These are phyloP conservation scores for Corallochytrium limacisporum DNA, from an alignment of 78 protist species.

Conservation along the genomic window DNA sequence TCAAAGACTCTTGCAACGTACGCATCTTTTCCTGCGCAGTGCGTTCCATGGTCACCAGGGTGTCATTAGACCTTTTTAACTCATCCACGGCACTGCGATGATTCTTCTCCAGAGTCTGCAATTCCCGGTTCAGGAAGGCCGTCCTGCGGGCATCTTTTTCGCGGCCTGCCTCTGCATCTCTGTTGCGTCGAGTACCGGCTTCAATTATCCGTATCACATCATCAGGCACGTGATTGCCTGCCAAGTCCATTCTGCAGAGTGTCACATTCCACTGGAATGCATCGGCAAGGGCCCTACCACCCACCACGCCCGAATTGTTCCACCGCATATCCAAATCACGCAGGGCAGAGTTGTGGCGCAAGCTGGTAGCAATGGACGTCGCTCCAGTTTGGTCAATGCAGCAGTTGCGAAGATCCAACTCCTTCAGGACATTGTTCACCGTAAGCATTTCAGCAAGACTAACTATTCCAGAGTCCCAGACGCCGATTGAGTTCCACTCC, in stretches of 20 bases:
- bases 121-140: no score
- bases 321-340: conserved; percentile 13
- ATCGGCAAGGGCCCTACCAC: background rate
- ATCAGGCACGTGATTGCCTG: conserved; percentile 20
- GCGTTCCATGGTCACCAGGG: no score
- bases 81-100: no score
- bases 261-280: background rate
- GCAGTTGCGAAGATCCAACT: conserved; percentile 28
- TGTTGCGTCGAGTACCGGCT: no score
- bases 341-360: conserved; percentile 6
- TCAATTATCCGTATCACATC: no score
- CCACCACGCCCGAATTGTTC: conserved; percentile 6
- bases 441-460: background rate
- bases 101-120: no score
- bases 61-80: no score
- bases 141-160: no score
- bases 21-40: no score
- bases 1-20: no score
- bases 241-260: background rate
- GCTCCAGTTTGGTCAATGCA: background rate
- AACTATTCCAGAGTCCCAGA: conserved; percentile 8
- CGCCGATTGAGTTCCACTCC: conserved; percentile 31
- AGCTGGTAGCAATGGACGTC: background rate
- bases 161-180: no score
- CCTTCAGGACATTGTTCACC: background rate